A percentile compares a stretch with the other conserved stretches of the same genome.
Conservation (phyloP, 306 rosid species). For the Rosa lucieae region DNA sequence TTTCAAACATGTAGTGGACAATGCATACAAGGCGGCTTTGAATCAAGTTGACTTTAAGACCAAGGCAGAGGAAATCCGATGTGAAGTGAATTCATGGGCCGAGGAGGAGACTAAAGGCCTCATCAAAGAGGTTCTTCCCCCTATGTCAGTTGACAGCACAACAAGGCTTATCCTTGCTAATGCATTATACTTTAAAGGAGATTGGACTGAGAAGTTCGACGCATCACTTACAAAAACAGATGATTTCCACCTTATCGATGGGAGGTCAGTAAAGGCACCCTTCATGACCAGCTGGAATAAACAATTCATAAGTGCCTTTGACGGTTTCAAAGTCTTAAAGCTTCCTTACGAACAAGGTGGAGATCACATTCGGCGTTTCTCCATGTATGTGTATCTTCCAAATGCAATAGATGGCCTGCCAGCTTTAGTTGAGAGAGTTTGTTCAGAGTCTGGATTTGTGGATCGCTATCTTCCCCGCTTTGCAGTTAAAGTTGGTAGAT, state of each 20-base stretch:
- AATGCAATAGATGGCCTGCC: conserved; percentile 25
- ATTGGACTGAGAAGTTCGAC: conserved; percentile 13
- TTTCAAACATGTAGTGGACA: neutral
- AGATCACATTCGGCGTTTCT: neutral
- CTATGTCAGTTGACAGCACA: neutral
- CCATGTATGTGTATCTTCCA: conserved; percentile 37
- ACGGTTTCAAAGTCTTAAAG: conserved; percentile 12
- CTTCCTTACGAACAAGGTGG: conserved; percentile 14
- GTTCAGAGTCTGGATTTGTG: conserved; percentile 9
- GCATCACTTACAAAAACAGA: too few relatives aligned
- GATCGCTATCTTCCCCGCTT: neutral
- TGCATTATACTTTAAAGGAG: conserved; percentile 24
- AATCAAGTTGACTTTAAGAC: neutral
- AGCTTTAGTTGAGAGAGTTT: neutral
- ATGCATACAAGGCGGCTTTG: too few relatives aligned
- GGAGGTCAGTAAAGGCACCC: conserved; percentile 3
- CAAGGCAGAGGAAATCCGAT: conserved; percentile 3
- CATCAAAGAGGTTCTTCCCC: neutral
- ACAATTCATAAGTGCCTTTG: neutral
- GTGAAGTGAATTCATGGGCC: conserved; percentile 24
- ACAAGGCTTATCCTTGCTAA: conserved; percentile 15
- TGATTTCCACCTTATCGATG: neutral
- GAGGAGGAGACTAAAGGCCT: conserved; percentile 22
- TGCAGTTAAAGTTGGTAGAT: neutral
- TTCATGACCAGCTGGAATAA: neutral